Evolutionary conservation across 352 stramenopile species (phyloP).

Genomic region (Phytophthora hybrid): DNA sequence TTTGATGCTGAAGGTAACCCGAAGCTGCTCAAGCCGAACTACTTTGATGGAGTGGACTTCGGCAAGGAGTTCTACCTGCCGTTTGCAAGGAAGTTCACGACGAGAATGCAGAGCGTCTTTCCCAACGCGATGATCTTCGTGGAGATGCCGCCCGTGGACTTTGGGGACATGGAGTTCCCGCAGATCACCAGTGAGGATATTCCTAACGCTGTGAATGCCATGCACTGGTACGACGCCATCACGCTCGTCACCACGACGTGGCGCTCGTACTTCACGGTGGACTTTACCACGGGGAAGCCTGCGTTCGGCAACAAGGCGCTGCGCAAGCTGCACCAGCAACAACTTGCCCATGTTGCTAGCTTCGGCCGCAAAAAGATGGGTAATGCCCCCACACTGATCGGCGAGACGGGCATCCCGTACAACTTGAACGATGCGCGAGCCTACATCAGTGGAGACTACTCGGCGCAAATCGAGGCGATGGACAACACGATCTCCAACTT

Average conservation of each 20-base stretch:
- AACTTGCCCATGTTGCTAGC: slow-evolving; percentile 63
- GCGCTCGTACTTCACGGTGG: slow-evolving; percentile 75
- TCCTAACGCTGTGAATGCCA: slow-evolving; percentile 77
- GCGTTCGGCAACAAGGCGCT: slow-evolving; percentile 70
- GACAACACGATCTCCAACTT: slow-evolving; percentile 70
- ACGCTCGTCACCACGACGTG: slow-evolving; percentile 82
- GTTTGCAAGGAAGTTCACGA: slow-evolving; percentile 64
- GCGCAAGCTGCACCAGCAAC: slow-evolving; percentile 57
- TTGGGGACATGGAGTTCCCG: slow-evolving; percentile 61
- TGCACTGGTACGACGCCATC: slow-evolving; percentile 91
- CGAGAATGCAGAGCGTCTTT: slow-evolving; percentile 58
- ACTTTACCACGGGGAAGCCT: slow-evolving; percentile 57
- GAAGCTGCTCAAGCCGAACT: slow-evolving; percentile 54
- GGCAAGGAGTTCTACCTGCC: slow-evolving; percentile 78
- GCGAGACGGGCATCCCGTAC: slow-evolving; percentile 68
- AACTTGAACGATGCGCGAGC: slow-evolving; percentile 57
- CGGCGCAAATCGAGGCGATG: slow-evolving; percentile 54
- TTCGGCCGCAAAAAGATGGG: slow-evolving; percentile 51
- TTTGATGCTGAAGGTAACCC: slow-evolving; percentile 44
- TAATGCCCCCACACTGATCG: slow-evolving; percentile 60
- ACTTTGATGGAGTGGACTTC: slow-evolving; percentile 78
- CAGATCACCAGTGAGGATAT: slow-evolving; percentile 53
- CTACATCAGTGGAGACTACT: slow-evolving; percentile 57
- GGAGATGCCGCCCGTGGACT: slow-evolving; percentile 78
- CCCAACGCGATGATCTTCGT: slow-evolving; percentile 77